Evolutionary conservation across 805 yeast genomes (phyloP).

Genomic region (Candida railenensis): DNA sequence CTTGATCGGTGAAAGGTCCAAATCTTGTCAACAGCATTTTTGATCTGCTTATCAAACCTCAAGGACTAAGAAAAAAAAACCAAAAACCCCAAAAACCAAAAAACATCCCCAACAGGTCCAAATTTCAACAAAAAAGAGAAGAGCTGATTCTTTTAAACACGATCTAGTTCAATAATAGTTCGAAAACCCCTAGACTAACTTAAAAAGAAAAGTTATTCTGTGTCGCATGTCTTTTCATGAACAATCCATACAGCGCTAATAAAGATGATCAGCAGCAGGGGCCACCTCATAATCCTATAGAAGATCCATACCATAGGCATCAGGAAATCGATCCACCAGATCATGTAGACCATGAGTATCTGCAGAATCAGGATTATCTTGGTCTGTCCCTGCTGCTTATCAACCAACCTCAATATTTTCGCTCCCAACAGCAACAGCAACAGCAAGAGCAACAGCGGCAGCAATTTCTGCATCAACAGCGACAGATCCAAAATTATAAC

Average conservation of each 20-base stretch:
- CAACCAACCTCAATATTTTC: background rate
- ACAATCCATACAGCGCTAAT: slow-evolving; percentile 3
- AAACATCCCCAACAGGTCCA: background rate
- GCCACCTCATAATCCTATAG: background rate
- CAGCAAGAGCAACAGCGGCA: slow-evolving; percentile 8
- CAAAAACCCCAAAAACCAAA: background rate
- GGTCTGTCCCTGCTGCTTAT: slow-evolving; percentile 4
- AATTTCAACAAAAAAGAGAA: background rate
- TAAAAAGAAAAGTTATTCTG: background rate
- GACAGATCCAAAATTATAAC: slow-evolving; percentile 5
- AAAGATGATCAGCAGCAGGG: slow-evolving; percentile 5
- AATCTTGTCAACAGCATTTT: no score
- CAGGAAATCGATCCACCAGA: background rate
- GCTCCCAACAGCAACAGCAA: slow-evolving; percentile 4
- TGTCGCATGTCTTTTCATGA: slow-evolving; percentile 2
- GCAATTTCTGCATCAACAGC: slow-evolving; percentile 10
- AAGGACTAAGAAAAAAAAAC: background rate
- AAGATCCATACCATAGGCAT: background rate
- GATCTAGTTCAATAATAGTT: no score
- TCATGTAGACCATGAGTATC: background rate
- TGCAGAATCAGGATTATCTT: background rate
- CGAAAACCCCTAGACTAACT: no score
- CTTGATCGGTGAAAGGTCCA: no score
- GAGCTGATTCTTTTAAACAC: no score
- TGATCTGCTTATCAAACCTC: background rate